phyloP scores from a whole-genome alignment of 257 asterid species.

The Anisodus tanguticus region DNA sequence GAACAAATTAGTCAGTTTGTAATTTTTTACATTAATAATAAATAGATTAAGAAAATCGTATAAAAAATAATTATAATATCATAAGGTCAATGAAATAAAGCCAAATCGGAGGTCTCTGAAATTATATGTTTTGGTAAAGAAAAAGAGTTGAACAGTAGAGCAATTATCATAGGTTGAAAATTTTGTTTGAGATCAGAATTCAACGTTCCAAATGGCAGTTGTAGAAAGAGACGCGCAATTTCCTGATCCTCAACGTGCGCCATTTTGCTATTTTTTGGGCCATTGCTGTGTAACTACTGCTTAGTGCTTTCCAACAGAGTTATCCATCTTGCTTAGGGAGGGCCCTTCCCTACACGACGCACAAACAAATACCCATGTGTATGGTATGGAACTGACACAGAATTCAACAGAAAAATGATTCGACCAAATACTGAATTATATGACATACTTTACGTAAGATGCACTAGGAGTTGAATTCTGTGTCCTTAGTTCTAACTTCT shows the following conservation, averaged over 20 bases:
- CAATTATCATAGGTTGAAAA: neutral
- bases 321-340: neutral
- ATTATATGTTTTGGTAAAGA: neutral
- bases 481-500: neutral
- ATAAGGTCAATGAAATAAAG: too few relatives aligned
- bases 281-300: neutral
- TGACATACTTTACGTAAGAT: neutral
- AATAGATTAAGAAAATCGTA: too few relatives aligned
- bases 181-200: neutral
- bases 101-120: too few relatives aligned
- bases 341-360: constrained; percentile 1
- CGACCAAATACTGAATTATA: neutral
- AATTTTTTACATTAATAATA: too few relatives aligned
- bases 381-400: neutral
- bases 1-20: too few relatives aligned
- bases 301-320: constrained; percentile 22
- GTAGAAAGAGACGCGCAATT: neutral
- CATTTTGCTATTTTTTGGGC: constrained; percentile 12
- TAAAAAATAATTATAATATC: too few relatives aligned
- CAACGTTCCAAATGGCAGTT: neutral
- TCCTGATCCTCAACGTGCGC: neutral
- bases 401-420: constrained; percentile 6
- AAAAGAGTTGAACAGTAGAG: neutral
- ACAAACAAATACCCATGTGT: neutral
- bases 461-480: neutral